phyloP scores from a whole-genome alignment of 192 early-diverging fungal species.

The Backusella westeae region DNA sequence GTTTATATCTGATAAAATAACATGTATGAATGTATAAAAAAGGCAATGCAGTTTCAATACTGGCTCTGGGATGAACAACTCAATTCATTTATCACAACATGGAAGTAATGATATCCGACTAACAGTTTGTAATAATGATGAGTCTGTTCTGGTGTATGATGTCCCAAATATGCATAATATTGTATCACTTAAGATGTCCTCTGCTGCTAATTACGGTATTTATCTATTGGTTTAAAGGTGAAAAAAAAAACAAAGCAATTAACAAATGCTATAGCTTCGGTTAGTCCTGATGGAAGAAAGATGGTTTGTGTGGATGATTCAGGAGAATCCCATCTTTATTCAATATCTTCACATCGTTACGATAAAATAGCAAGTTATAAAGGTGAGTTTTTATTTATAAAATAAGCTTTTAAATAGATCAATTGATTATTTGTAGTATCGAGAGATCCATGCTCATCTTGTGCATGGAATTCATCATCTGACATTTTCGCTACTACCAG shows the following conservation, averaged over 20 bases:
- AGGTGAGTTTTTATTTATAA: background rate
- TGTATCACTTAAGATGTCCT: background rate
- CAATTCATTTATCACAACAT: background rate
- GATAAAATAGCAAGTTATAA: background rate
- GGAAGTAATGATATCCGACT: background rate
- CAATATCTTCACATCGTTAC: background rate
- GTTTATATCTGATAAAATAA: background rate
- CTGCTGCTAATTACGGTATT: background rate
- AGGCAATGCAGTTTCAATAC: background rate
- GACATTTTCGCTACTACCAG: background rate
- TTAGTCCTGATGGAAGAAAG: slow-evolving; percentile 1
- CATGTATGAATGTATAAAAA: background rate
- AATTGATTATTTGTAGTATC: background rate
- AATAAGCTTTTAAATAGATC: background rate
- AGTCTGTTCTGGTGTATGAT: background rate
- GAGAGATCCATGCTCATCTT: background rate
- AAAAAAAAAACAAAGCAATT: background rate
- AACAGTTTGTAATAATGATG: slow-evolving; percentile 5
- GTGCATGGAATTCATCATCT: slow-evolving; percentile 2
- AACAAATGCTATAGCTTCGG: background rate
- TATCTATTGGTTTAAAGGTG: background rate
- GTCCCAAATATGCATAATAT: background rate
- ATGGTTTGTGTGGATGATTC: background rate
- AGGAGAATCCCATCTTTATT: background rate
- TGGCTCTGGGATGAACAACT: background rate